Evolutionary conservation across 2,329 filamentous ascomycete species (phyloP), one percentile per base, ranked within the genome.

Genomic region (Capronia epimyces): DNA sequence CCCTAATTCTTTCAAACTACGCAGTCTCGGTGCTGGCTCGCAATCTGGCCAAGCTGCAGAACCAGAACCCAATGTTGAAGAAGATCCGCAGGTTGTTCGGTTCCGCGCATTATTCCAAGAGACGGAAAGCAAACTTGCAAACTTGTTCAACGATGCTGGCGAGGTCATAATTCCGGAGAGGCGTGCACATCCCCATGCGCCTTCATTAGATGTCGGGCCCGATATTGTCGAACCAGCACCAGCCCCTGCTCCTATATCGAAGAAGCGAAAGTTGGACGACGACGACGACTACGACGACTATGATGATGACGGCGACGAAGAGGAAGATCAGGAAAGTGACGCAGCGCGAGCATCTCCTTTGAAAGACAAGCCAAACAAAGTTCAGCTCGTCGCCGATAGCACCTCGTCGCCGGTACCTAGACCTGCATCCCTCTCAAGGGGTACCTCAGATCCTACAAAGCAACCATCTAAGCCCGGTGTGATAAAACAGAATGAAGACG

Each of bases 261-360:
- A 93, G 71, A 86, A 87, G 70, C 77, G 82, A 41, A 86, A 85
- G 67, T 79, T 87, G 63, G 76, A 81, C 66, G 89, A 91, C 16
- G 76, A 89, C 62, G 87, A 91, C 66, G 86, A 89, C 63, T 85
- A 91, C 69, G 90, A 91, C 65, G 87, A 86, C 60, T 87, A 91
- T 62, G 87, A 91, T 62, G 89, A 95, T 51, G 86, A 91, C 36
- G 86, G 88, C 13, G 80, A 85, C 8, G 84, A 87, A 1, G 73
- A 80, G 21, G 74, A 77, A 25, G 81, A 82, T 22, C 78, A 80
- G 7, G 79, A 79, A 25, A 76, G 77, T 24, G 69, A 72, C 20
- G 69, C 71, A 31, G 65, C 66, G 18, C 66, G 65, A 29, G 69
- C 70, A 67, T 78, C 73, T 46, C 73, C 69, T 55, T 72, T 77